These are phyloP conservation scores for Phialophora expanda DNA, from an alignment of 2,329 filamentous ascomycete genomes.

Conservation along the genomic window DNA sequence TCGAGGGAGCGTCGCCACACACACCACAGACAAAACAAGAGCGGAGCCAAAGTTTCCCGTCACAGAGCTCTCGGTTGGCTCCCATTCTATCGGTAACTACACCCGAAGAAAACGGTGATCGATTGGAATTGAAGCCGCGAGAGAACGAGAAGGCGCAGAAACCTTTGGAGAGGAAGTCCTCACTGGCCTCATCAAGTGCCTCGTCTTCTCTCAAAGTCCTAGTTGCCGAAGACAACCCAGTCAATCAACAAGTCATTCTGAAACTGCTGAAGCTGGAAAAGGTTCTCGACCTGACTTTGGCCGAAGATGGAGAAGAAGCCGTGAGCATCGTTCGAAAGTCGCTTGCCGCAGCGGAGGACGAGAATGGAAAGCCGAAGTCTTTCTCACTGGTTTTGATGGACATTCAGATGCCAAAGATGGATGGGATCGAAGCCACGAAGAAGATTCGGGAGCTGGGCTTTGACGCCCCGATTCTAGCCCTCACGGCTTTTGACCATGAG, in stretches of 20 bases:
- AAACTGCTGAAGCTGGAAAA: conserved; percentile 62
- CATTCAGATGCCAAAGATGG: conserved; percentile 58
- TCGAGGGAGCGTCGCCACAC: conserved; percentile 1
- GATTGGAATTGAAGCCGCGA: not conserved
- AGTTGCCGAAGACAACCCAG: conserved; percentile 78
- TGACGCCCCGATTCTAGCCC: conserved; percentile 81
- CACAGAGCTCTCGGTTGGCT: conserved; percentile 8
- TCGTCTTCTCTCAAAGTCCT: conserved; percentile 73
- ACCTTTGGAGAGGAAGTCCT: conserved; percentile 47
- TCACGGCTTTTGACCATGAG: conserved; percentile 88
- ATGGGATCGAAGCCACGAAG: conserved; percentile 55
- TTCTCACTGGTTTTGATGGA: conserved; percentile 96
- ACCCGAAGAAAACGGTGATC: conserved; percentile 6
- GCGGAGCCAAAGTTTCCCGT: conserved; percentile 1
- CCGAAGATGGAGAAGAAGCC: conserved; percentile 82
- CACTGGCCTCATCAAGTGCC: conserved; percentile 61
- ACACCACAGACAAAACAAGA: conserved; percentile 9
- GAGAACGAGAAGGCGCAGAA: conserved; percentile 5
- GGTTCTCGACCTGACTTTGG: conserved; percentile 76
- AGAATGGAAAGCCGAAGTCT: conserved; percentile 58
- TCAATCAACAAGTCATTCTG: conserved; percentile 65
- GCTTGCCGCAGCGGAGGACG: conserved; percentile 56
- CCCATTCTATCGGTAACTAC: conserved; percentile 18
- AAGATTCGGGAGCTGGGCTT: conserved; percentile 72
- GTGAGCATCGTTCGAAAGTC: conserved; percentile 80